phyloP scores from a whole-genome alignment of 768 basidiomycete genomes.

The Tubosaeta brunneosetosa region DNA sequence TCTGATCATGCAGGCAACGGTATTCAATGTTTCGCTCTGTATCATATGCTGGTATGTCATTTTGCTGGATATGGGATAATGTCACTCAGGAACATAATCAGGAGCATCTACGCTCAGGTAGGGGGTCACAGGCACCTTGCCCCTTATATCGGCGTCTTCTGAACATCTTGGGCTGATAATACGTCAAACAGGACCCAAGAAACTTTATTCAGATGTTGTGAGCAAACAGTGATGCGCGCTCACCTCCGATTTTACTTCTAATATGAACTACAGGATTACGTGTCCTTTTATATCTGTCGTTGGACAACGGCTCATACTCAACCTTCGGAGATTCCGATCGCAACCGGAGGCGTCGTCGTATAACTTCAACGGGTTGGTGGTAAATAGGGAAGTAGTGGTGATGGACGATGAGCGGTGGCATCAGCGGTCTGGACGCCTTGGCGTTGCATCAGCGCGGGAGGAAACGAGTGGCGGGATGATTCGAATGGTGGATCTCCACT shows the following conservation, averaged over 20 bases:
- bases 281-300: background rate
- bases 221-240: background rate
- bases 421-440: background rate
- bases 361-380: background rate
- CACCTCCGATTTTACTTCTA: background rate
- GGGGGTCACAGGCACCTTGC: background rate
- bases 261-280: background rate
- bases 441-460: background rate
- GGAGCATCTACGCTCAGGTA: constrained; percentile 10
- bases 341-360: background rate
- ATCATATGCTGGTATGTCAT: constrained; percentile 18
- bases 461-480: background rate
- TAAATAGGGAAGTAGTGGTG: background rate
- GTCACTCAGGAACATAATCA: background rate
- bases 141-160: background rate
- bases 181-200: constrained; percentile 1
- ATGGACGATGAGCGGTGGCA: background rate
- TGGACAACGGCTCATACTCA: constrained; percentile 19
- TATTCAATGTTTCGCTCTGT: constrained; percentile 10
- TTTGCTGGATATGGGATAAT: background rate
- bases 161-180: background rate
- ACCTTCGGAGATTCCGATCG: constrained; percentile 7
- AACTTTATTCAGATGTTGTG: background rate
- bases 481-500: background rate
- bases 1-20: constrained; percentile 6